A percentile compares a stretch with the other conserved stretches of the same genome.
phyloP scores from a whole-genome alignment of 805 yeast species.

The Vanderwaltozyma verrucispora region DNA sequence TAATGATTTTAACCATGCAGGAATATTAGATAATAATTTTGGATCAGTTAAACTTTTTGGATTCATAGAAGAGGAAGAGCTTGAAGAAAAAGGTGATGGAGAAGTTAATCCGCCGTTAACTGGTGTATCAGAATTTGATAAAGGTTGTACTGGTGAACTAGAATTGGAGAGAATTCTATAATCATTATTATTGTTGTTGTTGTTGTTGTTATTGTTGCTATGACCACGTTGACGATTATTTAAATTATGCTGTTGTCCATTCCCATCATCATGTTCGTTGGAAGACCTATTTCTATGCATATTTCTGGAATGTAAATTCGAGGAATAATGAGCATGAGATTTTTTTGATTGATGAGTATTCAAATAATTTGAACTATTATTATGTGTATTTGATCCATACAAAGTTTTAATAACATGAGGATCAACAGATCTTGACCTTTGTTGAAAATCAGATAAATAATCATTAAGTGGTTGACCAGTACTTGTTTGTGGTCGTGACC shows the following conservation, averaged over 20 bases:
- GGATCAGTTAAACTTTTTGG: constrained; percentile 42
- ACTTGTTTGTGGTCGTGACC: not conserved
- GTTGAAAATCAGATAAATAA: constrained; percentile 26
- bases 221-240: not conserved
- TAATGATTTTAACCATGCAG: constrained; percentile 84
- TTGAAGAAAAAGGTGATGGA: too few species aligned
- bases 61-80: constrained; percentile 28
- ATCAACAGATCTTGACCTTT: constrained; percentile 36
- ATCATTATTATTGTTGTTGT: too few species aligned
- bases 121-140: not conserved
- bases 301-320: not conserved
- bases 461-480: constrained; percentile 17
- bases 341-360: not conserved
- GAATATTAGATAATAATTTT: constrained; percentile 61
- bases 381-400: not conserved
- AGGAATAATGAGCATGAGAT: not conserved
- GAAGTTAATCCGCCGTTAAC: too few species aligned
- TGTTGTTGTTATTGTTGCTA: not conserved
- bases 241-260: not conserved
- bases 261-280: constrained; percentile 1
- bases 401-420: constrained; percentile 18
- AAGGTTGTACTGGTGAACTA: not conserved
- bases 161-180: not conserved
- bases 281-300: constrained; percentile 1
- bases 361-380: not conserved